Evolutionary conservation across 2,329 filamentous ascomycete genomes (phyloP), one percentile per base, ranked within the genome.

Genomic region (Cadophora malorum): DNA sequence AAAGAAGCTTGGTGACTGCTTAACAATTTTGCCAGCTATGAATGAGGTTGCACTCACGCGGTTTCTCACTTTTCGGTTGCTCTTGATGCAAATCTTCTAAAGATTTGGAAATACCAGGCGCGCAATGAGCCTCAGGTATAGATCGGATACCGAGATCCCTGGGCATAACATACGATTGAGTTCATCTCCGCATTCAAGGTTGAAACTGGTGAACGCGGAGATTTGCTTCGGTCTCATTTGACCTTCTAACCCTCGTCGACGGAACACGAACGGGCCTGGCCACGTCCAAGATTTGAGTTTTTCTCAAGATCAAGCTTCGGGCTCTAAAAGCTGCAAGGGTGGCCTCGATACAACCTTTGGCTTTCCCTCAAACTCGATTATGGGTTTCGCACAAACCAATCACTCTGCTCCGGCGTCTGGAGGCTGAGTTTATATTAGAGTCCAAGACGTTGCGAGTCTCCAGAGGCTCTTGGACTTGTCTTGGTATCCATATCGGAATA

Each of bases 211-310:
- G 28, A 19, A 45, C 12, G 41, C 16, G 41, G 41, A 45, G 41
- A 45, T 45, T 45, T 45, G 41, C 41, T 45, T 45, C 14, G 41
- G 14, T 19, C 4, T 45, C 12, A 45, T 45, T 45, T 45, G 35
- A 14, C 35, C 14, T 7, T 38, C 35, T 38, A 9, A 14, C 14
- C 16, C 16, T 47, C 41, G 16, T 19, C 41, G 5, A 19, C 4
- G n/a, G 19, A 38, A 33, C 33, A n/a, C n/a, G 33, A 31, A 58
- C n/a, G 6, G 35, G 35, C 38, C 56, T 59, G 35, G 56, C 35
- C 56, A 16, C 35, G 56, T 56, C 62, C 25, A 25, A 41, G 19
- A 41, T 45, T 45, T 50, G 28, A 55, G n/a, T 64, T 38, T 64
- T 28, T 23, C 31, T 25, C 25, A 6, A 53, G 49, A 35, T 53